Evolutionary conservation across 2,329 filamentous ascomycete genomes (phyloP).

Genomic region (Alternaria sp.): DNA sequence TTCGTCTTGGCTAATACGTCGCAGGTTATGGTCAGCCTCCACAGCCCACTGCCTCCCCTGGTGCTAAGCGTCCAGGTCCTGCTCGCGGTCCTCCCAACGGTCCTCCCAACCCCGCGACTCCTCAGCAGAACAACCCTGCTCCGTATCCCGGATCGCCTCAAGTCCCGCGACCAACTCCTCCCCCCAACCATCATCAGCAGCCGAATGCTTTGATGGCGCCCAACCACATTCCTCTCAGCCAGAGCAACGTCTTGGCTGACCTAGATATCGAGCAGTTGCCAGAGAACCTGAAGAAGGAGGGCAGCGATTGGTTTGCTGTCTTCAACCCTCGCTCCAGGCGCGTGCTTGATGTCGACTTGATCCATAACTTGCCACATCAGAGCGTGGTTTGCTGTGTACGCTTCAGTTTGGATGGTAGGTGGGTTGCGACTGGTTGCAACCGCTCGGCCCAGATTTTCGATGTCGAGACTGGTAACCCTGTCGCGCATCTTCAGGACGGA

Average conservation of each 20-base stretch:
- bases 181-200: constrained; percentile 54
- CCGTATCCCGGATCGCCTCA: constrained; percentile 91
- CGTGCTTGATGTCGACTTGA: constrained; percentile 88
- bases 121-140: constrained; percentile 87
- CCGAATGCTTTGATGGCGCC: constrained; percentile 43
- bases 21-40: constrained; percentile 83
- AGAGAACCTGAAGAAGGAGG: constrained; percentile 85
- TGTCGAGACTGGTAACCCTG: constrained; percentile 83
- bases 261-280: constrained; percentile 87
- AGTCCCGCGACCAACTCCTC: constrained; percentile 77
- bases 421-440: constrained; percentile 96
- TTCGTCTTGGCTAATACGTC: constrained; percentile 16
- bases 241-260: constrained; percentile 78
- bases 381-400: constrained; percentile 98
- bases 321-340: constrained; percentile 94
- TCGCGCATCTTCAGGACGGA: constrained; percentile 90
- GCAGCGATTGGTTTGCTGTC: constrained; percentile 92
- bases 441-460: constrained; percentile 99
- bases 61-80: constrained; percentile 73
- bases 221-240: constrained; percentile 57
- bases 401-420: constrained; percentile 95
- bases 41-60: constrained; percentile 85
- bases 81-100: constrained; percentile 67
- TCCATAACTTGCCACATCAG: constrained; percentile 91
- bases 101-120: constrained; percentile 76